phyloP scores from a whole-genome alignment of 257 asterid genomes.

The Solanum dulcamara region DNA sequence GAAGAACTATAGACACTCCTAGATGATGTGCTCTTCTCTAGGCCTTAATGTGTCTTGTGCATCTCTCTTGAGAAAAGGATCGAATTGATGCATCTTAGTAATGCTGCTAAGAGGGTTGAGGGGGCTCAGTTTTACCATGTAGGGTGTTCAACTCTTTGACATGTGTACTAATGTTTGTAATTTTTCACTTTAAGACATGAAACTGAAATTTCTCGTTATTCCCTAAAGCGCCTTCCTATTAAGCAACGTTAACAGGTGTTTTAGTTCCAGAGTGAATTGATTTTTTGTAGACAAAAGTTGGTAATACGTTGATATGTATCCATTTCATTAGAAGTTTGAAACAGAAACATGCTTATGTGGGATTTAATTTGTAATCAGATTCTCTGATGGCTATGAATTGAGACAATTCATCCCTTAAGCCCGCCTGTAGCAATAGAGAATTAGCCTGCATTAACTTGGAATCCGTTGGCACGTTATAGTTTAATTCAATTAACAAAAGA shows the following conservation, averaged over 20 bases:
- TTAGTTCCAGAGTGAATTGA: not conserved
- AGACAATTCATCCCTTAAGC: not conserved
- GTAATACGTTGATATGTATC: not conserved
- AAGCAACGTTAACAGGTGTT: not conserved
- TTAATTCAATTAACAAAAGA: not conserved
- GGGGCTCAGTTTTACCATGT: not conserved
- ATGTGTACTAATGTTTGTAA: not conserved
- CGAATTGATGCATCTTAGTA: not conserved
- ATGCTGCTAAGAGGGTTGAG: not conserved
- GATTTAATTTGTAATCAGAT: not conserved
- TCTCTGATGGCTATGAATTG: not conserved
- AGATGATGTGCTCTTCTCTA: not conserved
- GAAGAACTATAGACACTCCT: slow-evolving; percentile 31
- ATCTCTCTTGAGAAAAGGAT: not conserved
- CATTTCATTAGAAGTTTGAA: not conserved
- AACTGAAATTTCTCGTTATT: not conserved
- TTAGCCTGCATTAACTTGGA: not conserved
- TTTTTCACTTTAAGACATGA: not conserved
- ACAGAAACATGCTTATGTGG: not conserved
- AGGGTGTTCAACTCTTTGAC: not conserved
- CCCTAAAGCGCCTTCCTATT: not conserved
- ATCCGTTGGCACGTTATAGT: not conserved
- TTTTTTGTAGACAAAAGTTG: not conserved
- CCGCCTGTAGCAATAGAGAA: not conserved
- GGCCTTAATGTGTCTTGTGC: not conserved